These are phyloP conservation scores for Colletotrichum tofieldiae DNA, from an alignment of 2,329 filamentous ascomycete species.

Conservation along the genomic window DNA sequence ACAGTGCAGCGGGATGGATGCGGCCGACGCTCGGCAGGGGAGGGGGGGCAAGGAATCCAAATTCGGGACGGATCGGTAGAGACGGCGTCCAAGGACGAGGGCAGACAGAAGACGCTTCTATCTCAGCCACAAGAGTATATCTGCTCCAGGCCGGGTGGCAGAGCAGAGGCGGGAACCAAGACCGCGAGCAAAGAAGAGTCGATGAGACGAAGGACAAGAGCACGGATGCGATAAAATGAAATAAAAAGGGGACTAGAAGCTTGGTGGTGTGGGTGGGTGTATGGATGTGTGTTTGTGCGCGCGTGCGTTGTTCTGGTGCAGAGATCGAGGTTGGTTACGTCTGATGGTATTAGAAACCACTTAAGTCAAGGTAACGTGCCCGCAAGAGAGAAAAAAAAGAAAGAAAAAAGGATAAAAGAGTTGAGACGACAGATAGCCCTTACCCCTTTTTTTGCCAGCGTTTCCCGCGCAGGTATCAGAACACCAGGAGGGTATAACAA, in stretches of 20 bases:
- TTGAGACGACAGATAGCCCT: constrained; percentile 29
- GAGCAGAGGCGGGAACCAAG: neutral
- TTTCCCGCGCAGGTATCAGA: constrained; percentile 13
- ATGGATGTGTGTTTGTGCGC: constrained; percentile 2
- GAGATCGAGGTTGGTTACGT: constrained; percentile 24
- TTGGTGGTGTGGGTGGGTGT: constrained; percentile 14
- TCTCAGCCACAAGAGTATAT: neutral
- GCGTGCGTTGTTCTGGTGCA: constrained; percentile 25
- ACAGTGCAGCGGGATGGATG: constrained; percentile 37
- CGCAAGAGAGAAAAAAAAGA: neutral
- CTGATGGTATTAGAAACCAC: constrained; percentile 28
- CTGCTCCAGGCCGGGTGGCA: neutral
- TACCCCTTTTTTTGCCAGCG: constrained; percentile 5
- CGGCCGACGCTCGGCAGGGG: constrained; percentile 38
- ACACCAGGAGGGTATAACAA: constrained; percentile 14
- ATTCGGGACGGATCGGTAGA: constrained; percentile 24
- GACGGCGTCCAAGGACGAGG: constrained; percentile 14
- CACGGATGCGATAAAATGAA: constrained; percentile 1
- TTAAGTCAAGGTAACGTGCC: constrained; percentile 25
- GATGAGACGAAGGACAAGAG: neutral
- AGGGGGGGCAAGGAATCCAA: constrained; percentile 1
- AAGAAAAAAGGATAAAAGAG: constrained; percentile 4
- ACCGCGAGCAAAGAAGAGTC: neutral
- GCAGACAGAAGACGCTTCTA: neutral
- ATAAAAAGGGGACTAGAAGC: neutral